Conservation (phyloP, 108 stramenopile species). For the Nannochloropsis oceanica region DNA sequence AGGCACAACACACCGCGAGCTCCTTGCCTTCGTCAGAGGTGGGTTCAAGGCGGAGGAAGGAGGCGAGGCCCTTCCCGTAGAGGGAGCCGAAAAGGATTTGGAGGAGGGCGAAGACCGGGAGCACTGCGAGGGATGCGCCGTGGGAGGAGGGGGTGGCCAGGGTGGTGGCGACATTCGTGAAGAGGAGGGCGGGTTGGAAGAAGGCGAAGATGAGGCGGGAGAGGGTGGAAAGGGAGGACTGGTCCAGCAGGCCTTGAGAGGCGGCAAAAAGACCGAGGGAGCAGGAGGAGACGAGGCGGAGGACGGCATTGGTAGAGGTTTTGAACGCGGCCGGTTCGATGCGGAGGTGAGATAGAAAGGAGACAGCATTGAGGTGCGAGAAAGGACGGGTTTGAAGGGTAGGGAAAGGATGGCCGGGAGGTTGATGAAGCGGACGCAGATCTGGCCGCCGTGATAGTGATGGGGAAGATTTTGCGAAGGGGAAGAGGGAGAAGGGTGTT, state of each 20-base stretch:
- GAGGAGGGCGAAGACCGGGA: constrained; percentile 24
- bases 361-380: not conserved
- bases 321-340: not conserved
- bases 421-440: no score
- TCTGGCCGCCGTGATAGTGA: no score
- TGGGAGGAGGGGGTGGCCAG: constrained; percentile 3
- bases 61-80: constrained; percentile 27
- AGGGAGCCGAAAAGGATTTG: constrained; percentile 23
- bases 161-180: constrained; percentile 34
- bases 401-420: no score
- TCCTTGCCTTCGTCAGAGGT: constrained; percentile 18
- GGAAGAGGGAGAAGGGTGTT: no score
- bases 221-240: constrained; percentile 25
- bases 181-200: constrained; percentile 37
- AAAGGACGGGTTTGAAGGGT: no score
- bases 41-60: not conserved
- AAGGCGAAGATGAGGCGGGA: constrained; percentile 35
- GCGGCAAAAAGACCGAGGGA: not conserved
- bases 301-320: constrained; percentile 1
- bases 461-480: no score
- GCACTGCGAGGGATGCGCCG: constrained; percentile 6
- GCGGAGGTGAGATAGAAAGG: not conserved
- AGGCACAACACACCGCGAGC: constrained; percentile 28
- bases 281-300: constrained; percentile 27
- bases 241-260: not conserved